Evolutionary conservation across 441 rosid species (phyloP), one percentile per base, ranked within the genome.

Genomic region (Breynia disticha): DNA sequence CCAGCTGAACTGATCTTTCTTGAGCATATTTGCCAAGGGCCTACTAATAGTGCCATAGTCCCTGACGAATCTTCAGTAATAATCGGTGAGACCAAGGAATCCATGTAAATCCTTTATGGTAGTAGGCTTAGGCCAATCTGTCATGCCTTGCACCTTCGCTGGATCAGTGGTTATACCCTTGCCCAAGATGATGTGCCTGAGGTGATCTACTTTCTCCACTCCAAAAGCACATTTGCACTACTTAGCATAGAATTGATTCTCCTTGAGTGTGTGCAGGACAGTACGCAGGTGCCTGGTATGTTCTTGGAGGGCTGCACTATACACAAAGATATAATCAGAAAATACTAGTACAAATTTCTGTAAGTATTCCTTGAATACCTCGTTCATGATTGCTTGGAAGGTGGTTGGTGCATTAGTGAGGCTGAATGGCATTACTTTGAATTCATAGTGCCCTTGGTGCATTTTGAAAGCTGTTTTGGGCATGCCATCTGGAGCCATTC

Each of bases 231-330:
- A 48, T 48, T 48, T 48, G 4, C 4, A 9, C 6, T 48, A 3
- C 5, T 48, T 48, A 48, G 52, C 52, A 48, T 48, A 48, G 5
- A 48, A 48, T 6, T 48, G 52, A 48, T 48, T 5, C 2, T 6
- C 4, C 3, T 4, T 5, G 4, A 48, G 3, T 7, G 3, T 3
- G 4, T 48, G 2, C 52, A 48, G 52, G 5, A 4, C 3, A 11
- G 41, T 37, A 5, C 11, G 41, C 11, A 37, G 11, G 41, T 37
- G 41, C 11, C 7, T 37, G 11, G 11, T 37, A 37, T 37, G 41
- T 37, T 5, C 11, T n/a, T n/a, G n/a, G n/a, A n/a, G n/a, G n/a
- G n/a, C n/a, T n/a, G n/a, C n/a, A n/a, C 6, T 5, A 37, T 37
- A 5, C 11, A 5, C 41, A 11, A 5, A 37, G 41, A 11, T 37